These are phyloP conservation scores for Fusarium ambrosium DNA, from an alignment of 2,329 filamentous ascomycete species.

Conservation along the genomic window DNA sequence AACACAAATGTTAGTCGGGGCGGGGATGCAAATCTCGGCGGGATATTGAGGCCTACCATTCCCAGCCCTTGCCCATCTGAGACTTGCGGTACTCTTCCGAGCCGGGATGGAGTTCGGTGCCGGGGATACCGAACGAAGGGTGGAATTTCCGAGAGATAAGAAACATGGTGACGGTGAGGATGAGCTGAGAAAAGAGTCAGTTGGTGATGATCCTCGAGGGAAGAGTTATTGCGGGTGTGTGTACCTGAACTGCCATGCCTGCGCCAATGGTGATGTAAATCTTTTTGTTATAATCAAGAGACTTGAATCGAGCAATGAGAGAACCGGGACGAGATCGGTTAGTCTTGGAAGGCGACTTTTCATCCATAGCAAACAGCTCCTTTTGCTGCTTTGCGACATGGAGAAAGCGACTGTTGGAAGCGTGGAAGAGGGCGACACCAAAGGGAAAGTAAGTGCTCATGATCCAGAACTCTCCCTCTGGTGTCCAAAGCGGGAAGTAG, in stretches of 20 bases:
- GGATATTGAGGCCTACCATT: conserved; percentile 66
- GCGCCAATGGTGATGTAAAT: conserved; percentile 65
- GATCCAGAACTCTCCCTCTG: conserved; percentile 72
- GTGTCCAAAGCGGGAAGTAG: conserved; percentile 59
- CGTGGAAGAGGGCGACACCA: conserved; percentile 76
- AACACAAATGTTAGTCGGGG: not conserved
- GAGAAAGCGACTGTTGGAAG: conserved; percentile 72
- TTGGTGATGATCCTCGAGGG: not conserved
- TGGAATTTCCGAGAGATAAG: conserved; percentile 77
- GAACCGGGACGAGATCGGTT: conserved; percentile 35
- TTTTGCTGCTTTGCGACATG: conserved; percentile 69
- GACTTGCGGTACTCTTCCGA: conserved; percentile 65
- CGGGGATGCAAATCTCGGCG: not conserved
- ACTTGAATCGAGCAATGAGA: conserved; percentile 54
- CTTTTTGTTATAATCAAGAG: conserved; percentile 61
- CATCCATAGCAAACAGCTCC: conserved; percentile 51
- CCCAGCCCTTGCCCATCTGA: conserved; percentile 68
- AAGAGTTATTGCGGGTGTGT: not conserved
- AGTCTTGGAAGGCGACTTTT: conserved; percentile 18
- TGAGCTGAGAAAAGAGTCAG: conserved; percentile 58
- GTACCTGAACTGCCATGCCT: conserved; percentile 70
- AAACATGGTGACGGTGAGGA: conserved; percentile 71
- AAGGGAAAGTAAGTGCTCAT: conserved; percentile 76
- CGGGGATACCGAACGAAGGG: conserved; percentile 69
- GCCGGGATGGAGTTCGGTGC: conserved; percentile 69